phyloP scores from a whole-genome alignment of 2,329 filamentous ascomycete species.

The Cladophialophora psammophila region DNA sequence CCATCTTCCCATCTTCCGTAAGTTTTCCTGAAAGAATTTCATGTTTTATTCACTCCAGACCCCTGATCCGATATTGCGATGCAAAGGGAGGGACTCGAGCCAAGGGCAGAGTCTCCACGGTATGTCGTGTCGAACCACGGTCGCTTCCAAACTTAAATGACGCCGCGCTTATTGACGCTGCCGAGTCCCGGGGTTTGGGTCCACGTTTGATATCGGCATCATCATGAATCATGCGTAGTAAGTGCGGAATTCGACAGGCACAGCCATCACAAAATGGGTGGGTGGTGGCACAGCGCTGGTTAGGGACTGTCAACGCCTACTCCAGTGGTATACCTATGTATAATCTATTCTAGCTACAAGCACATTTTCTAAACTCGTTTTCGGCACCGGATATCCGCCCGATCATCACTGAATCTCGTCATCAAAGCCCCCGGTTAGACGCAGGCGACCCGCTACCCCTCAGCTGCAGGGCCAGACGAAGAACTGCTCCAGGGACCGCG shows the following conservation, averaged over 20 bases:
- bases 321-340: background rate
- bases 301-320: background rate
- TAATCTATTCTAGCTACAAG: background rate
- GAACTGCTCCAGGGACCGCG: background rate
- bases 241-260: background rate
- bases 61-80: background rate
- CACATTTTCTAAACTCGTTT: background rate
- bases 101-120: background rate
- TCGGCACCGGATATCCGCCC: constrained; percentile 22
- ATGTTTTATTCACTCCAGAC: background rate
- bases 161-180: constrained; percentile 9
- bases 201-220: constrained; percentile 14
- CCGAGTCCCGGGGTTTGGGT: constrained; percentile 19
- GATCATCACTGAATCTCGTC: constrained; percentile 22
- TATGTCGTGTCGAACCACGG: background rate
- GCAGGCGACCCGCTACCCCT: constrained; percentile 11
- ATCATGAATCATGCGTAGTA: background rate
- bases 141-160: background rate
- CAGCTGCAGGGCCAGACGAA: background rate
- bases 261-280: background rate
- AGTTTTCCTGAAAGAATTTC: background rate
- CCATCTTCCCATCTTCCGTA: background rate
- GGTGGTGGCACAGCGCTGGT: background rate
- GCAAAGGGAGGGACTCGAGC: background rate
- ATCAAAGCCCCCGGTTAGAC: constrained; percentile 5